Evolutionary conservation across 352 stramenopile genomes (phyloP).

Genomic region (Pythium vanterpoolii): DNA sequence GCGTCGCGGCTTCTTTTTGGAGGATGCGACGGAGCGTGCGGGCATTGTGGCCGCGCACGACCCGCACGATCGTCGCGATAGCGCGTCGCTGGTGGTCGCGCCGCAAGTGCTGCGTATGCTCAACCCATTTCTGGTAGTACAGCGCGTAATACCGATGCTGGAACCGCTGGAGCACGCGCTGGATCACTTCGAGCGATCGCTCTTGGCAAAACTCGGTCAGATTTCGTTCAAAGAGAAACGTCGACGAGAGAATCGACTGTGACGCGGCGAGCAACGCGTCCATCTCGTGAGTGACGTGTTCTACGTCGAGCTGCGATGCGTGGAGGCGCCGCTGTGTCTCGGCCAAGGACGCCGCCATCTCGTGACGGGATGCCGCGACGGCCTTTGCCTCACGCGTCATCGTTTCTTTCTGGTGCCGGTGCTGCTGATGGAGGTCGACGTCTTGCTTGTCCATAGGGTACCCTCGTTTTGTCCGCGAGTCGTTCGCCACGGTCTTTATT

Average conservation of each 20-base stretch:
- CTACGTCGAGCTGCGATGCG: constrained; percentile 22
- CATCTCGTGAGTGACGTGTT: constrained; percentile 21
- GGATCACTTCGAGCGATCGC: constrained; percentile 41
- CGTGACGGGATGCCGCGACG: neutral
- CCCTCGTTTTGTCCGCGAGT: neutral
- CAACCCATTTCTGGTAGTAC: constrained; percentile 40
- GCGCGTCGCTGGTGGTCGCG: constrained; percentile 30
- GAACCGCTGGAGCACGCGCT: constrained; percentile 38
- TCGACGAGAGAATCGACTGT: constrained; percentile 37
- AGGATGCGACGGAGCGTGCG: constrained; percentile 29
- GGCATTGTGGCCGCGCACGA: constrained; percentile 40
- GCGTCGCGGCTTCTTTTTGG: constrained; percentile 20
- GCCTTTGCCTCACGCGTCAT: neutral
- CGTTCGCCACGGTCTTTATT: neutral
- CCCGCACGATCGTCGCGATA: constrained; percentile 29
- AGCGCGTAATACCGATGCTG: constrained; percentile 50
- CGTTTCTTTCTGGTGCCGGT: neutral
- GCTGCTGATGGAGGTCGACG: constrained; percentile 5
- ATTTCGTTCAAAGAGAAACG: constrained; percentile 63
- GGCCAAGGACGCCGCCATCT: constrained; percentile 29
- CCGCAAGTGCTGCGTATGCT: constrained; percentile 22
- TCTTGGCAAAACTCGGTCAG: constrained; percentile 38
- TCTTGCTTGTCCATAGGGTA: neutral
- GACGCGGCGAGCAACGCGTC: constrained; percentile 28
- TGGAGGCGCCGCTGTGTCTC: constrained; percentile 22